Evolutionary conservation across 2,329 filamentous ascomycete species (phyloP).

Genomic region (Pseudonectria foliicola): DNA sequence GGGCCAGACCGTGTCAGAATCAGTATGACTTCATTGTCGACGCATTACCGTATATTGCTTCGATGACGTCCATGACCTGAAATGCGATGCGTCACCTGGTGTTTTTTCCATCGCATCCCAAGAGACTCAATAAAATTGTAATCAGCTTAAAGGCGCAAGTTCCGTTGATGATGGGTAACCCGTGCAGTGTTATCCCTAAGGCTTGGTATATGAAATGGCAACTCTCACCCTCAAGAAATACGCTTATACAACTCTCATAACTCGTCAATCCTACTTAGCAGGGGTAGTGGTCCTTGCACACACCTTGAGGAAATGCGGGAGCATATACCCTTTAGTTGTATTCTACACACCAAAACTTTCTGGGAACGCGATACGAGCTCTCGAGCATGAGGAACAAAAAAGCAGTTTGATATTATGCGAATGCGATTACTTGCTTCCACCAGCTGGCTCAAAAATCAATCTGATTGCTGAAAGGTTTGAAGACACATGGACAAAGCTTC

Average conservation of each 20-base stretch:
- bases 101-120: too few species aligned
- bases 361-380: conserved; percentile 2
- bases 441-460: conserved; percentile 9
- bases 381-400: conserved; percentile 10
- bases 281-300: conserved; percentile 15
- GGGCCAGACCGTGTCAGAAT: too few species aligned
- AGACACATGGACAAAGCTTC: conserved; percentile 15
- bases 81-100: too few species aligned
- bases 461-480: conserved; percentile 15
- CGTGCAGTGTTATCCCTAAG: too few species aligned
- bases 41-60: too few species aligned
- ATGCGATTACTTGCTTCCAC: conserved; percentile 11
- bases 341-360: conserved; percentile 12
- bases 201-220: too few species aligned
- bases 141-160: too few species aligned
- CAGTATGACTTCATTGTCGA: too few species aligned
- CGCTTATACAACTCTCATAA: conserved; percentile 17
- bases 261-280: conserved; percentile 15
- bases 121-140: too few species aligned
- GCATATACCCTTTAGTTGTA: conserved; percentile 10
- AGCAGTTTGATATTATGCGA: conserved; percentile 8
- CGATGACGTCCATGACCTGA: too few species aligned
- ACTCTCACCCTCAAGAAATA: too few species aligned
- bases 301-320: conserved; percentile 9
- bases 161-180: too few species aligned